Conservation (phyloP, 2,329 filamentous ascomycete species). For the Diaporthe longicolla region DNA sequence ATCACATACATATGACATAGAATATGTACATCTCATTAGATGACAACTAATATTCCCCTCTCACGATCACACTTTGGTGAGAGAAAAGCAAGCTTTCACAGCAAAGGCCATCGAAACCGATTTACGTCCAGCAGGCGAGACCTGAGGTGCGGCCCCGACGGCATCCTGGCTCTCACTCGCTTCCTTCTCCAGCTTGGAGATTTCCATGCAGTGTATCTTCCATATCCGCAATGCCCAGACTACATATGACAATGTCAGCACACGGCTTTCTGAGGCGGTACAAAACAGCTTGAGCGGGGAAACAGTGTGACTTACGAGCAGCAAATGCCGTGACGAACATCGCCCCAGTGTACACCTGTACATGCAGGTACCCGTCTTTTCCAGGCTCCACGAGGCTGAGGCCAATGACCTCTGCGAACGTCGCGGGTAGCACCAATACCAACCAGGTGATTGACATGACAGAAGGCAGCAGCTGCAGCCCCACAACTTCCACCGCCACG, state of each 20-base stretch:
- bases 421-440: slow-evolving; percentile 77
- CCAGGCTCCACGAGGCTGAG: slow-evolving; percentile 65
- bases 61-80: slow-evolving; percentile 38
- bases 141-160: slow-evolving; percentile 31
- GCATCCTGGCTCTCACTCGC: slow-evolving; percentile 49
- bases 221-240: slow-evolving; percentile 60
- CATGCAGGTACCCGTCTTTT: slow-evolving; percentile 63
- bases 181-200: slow-evolving; percentile 48
- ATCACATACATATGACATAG: slow-evolving; percentile 1
- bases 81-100: slow-evolving; percentile 39
- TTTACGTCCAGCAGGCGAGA: neutral
- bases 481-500: slow-evolving; percentile 81
- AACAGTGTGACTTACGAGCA: slow-evolving; percentile 53
- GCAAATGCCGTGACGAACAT: slow-evolving; percentile 71
- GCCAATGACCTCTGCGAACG: slow-evolving; percentile 76
- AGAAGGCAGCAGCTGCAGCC: slow-evolving; percentile 76
- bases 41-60: neutral
- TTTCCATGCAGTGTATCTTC: slow-evolving; percentile 58
- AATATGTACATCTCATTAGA: slow-evolving; percentile 11
- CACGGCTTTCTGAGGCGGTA: too few species aligned
- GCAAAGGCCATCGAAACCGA: slow-evolving; percentile 36
- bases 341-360: slow-evolving; percentile 72
- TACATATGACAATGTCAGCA: slow-evolving; percentile 38
- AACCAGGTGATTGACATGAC: slow-evolving; percentile 80
- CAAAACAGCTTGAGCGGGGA: neutral